Evolutionary conservation across 176 grass and related monocot genomes (phyloP).

Genomic region (Hordeum vulgare): MorexV3_pseudomolecules_assembly NC_058518.1:35487409-35487908

Average conservation of each 20-base stretch:
- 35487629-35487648: not conserved
- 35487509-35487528: not conserved
- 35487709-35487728: not conserved
- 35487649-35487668: not conserved
- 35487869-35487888: not conserved
- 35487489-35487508: not conserved
- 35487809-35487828: too few species aligned
- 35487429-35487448: not conserved
- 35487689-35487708: conserved; percentile 2
- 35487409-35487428: not conserved
- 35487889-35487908: not conserved
- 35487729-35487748: not conserved
- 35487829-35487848: not conserved
- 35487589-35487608: not conserved
- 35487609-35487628: too few species aligned
- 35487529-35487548: not conserved
- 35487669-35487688: not conserved
- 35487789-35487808: not conserved
- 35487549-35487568: not conserved
- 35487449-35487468: not conserved
- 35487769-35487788: not conserved
- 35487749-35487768: not conserved
- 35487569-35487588: not conserved
- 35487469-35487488: not conserved
- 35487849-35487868: not conserved